Evolutionary conservation across 140 eudicot genomes (phyloP).

Genomic region (Oenanthe javanica): DNA sequence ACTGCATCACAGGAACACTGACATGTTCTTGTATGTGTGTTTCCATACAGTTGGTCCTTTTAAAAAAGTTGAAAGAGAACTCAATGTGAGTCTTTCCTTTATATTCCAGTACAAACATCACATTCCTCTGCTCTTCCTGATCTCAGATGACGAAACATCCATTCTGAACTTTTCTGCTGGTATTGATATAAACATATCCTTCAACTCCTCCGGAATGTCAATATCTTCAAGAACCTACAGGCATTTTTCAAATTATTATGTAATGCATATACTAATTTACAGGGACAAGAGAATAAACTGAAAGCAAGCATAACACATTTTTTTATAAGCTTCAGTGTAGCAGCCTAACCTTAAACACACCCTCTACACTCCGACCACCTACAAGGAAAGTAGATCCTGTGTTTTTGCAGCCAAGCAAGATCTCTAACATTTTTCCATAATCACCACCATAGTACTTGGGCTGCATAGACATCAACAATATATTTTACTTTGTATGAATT

Average conservation of each 20-base stretch:
- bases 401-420: slow-evolving; percentile 58
- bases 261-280: background rate
- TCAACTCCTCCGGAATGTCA: slow-evolving; percentile 57
- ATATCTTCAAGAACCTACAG: slow-evolving; percentile 85
- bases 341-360: slow-evolving; percentile 59
- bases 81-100: background rate
- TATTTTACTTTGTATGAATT: background rate
- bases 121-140: slow-evolving; percentile 45
- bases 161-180: slow-evolving; percentile 74
- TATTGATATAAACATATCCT: slow-evolving; percentile 76
- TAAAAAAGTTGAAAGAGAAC: background rate
- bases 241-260: background rate
- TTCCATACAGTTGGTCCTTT: background rate
- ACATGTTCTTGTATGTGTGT: background rate
- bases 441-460: slow-evolving; percentile 69
- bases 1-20: background rate
- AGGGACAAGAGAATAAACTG: background rate
- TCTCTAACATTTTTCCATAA: slow-evolving; percentile 65
- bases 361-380: slow-evolving; percentile 88
- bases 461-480: slow-evolving; percentile 25
- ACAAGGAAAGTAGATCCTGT: slow-evolving; percentile 74
- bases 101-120: background rate
- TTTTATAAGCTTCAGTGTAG: background rate
- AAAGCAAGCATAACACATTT: background rate
- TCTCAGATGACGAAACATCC: slow-evolving; percentile 86